Percentiles rank a stretch among this genome's conserved stretches.
Conservation (phyloP, 371 early-diverging fungal species). For the Lichtheimia corymbifera region DNA sequence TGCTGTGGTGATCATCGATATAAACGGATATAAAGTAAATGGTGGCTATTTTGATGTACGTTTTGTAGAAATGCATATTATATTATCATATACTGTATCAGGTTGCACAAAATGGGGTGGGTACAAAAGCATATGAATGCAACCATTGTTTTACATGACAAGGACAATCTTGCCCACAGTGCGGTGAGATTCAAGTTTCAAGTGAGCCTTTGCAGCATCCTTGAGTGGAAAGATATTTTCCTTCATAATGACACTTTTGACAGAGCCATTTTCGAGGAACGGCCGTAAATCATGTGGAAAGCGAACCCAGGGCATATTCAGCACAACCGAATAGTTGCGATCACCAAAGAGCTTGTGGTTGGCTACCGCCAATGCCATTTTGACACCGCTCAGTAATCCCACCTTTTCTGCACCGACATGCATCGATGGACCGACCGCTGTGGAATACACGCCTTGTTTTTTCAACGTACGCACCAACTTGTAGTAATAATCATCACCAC, state of each 20-base stretch:
- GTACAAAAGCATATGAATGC: too few relatives aligned
- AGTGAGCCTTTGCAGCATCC: conserved; percentile 45
- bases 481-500: conserved; percentile 49
- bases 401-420: conserved; percentile 22
- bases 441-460: conserved; percentile 36
- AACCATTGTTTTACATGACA: too few relatives aligned
- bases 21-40: too few relatives aligned
- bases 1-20: too few relatives aligned
- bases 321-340: conserved; percentile 10
- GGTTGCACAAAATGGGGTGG: too few relatives aligned
- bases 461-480: conserved; percentile 27
- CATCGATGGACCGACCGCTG: conserved; percentile 43
- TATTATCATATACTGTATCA: too few relatives aligned
- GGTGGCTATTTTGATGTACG: too few relatives aligned
- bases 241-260: conserved; percentile 12
- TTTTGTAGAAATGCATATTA: too few relatives aligned
- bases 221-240: conserved; percentile 24
- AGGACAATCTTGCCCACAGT: conserved; percentile 58
- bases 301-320: conserved; percentile 5
- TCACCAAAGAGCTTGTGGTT: conserved; percentile 16
- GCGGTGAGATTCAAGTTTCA: conserved; percentile 37
- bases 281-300: conserved; percentile 6
- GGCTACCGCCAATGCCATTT: conserved; percentile 2
- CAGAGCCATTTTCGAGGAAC: conserved; percentile 5
- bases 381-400: conserved; percentile 12